Conservation (phyloP, 2,329 filamentous ascomycete species). For the Didymella segeticola region DNA sequence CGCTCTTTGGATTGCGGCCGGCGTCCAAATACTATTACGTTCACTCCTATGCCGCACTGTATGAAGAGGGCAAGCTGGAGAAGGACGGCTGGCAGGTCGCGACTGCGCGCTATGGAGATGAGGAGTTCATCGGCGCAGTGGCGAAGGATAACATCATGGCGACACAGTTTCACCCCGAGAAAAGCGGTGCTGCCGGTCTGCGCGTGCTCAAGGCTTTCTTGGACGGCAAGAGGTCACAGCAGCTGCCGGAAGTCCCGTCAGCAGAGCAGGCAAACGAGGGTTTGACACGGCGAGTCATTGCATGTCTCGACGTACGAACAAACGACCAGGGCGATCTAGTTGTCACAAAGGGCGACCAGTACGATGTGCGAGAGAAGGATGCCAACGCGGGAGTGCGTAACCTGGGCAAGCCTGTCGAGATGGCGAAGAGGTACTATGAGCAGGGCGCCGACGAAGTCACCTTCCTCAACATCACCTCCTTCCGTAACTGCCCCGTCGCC, state of each 20-base stretch:
- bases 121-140: slow-evolving; percentile 91
- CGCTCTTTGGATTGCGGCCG: slow-evolving; percentile 79
- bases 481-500: slow-evolving; percentile 90
- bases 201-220: slow-evolving; percentile 86
- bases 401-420: slow-evolving; percentile 93
- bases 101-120: slow-evolving; percentile 82
- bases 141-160: slow-evolving; percentile 85
- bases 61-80: slow-evolving; percentile 76
- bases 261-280: slow-evolving; percentile 61
- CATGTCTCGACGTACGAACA: slow-evolving; percentile 91
- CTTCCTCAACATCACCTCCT: slow-evolving; percentile 97
- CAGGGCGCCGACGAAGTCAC: slow-evolving; percentile 97
- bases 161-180: slow-evolving; percentile 98
- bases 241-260: slow-evolving; percentile 54
- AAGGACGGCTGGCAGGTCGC: slow-evolving; percentile 89
- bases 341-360: slow-evolving; percentile 98
- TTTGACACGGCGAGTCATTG: slow-evolving; percentile 91
- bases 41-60: slow-evolving; percentile 88
- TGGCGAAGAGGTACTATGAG: slow-evolving; percentile 93
- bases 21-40: slow-evolving; percentile 98
- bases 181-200: slow-evolving; percentile 89
- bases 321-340: slow-evolving; percentile 96
- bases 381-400: slow-evolving; percentile 76
- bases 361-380: slow-evolving; percentile 93
- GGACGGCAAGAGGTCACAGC: slow-evolving; percentile 68